These are phyloP conservation scores for Chalciporus pseudorubinellus DNA, from an alignment of 768 basidiomycete species.

Conservation along the genomic window DNA sequence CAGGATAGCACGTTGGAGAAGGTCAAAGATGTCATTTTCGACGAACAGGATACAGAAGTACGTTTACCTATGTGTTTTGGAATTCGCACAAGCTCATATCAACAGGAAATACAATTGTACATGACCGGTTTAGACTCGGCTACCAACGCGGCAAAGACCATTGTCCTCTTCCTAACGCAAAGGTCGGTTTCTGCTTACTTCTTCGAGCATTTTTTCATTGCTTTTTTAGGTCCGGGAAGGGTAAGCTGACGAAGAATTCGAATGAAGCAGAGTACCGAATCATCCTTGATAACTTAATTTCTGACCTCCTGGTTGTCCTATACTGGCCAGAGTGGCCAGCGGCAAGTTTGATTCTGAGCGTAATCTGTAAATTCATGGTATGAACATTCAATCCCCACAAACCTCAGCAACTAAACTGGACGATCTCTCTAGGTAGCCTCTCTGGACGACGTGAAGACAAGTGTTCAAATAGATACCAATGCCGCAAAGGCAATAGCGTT, in stretches of 20 bases:
- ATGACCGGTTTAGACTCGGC: slow-evolving; percentile 75
- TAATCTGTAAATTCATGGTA: slow-evolving; percentile 87
- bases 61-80: background rate
- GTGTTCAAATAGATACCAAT: slow-evolving; percentile 64
- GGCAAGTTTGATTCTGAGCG: slow-evolving; percentile 73
- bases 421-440: slow-evolving; percentile 59
- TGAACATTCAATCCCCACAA: slow-evolving; percentile 10
- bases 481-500: slow-evolving; percentile 87
- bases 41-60: slow-evolving; percentile 69
- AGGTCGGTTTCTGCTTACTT: slow-evolving; percentile 36
- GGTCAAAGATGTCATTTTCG: slow-evolving; percentile 52
- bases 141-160: slow-evolving; percentile 79
- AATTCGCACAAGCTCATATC: slow-evolving; percentile 2
- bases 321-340: slow-evolving; percentile 99
- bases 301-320: slow-evolving; percentile 82
- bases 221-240: slow-evolving; percentile 68
- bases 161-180: slow-evolving; percentile 73
- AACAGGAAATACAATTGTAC: slow-evolving; percentile 71
- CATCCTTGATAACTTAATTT: slow-evolving; percentile 88
- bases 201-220: slow-evolving; percentile 2
- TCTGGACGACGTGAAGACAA: slow-evolving; percentile 77
- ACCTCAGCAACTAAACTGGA: background rate
- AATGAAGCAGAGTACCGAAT: slow-evolving; percentile 93
- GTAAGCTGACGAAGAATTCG: slow-evolving; percentile 83
- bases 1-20: slow-evolving; percentile 58